phyloP scores from a whole-genome alignment of 208 protist species.

The Trypanosomatidae sp. region DNA sequence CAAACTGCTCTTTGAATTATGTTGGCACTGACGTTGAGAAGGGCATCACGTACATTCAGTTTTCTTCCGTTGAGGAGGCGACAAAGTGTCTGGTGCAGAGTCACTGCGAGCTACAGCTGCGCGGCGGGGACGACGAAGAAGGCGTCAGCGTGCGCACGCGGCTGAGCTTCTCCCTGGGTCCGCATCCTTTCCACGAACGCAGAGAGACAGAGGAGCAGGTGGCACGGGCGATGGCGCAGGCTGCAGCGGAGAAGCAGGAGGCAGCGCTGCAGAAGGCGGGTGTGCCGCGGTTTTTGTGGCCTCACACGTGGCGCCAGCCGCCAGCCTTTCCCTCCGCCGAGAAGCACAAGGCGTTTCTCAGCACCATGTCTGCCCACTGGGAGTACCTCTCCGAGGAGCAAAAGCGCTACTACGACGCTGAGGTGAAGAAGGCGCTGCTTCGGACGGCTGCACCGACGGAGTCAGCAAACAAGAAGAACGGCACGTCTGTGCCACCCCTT shows the following conservation, averaged over 20 bases:
- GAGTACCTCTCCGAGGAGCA: conserved; percentile 59
- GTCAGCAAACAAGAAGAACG: not conserved
- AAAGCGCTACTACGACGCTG: conserved; percentile 77
- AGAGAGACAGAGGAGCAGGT: conserved; percentile 12
- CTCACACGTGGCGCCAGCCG: conserved; percentile 48
- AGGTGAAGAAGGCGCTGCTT: conserved; percentile 53
- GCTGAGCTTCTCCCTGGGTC: conserved; percentile 20
- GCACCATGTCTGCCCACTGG: conserved; percentile 68
- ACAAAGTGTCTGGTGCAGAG: conserved; percentile 50
- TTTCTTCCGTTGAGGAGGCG: conserved; percentile 49
- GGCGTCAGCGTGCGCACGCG: conserved; percentile 6
- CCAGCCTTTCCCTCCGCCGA: conserved; percentile 39
- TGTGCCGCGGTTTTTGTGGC: conserved; percentile 38
- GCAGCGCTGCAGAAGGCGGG: conserved; percentile 10
- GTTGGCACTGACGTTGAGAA: conserved; percentile 8
- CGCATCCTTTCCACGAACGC: conserved; percentile 10
- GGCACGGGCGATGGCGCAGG: conserved; percentile 5
- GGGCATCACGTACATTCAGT: conserved; percentile 32
- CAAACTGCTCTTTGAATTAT: conserved; percentile 5
- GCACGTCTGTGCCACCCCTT: not conserved
- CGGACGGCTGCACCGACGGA: not conserved
- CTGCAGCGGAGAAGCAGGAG: conserved; percentile 3
- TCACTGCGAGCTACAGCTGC: conserved; percentile 42
- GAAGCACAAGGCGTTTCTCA: conserved; percentile 56
- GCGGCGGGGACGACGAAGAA: conserved; percentile 18